Evolutionary conservation across 2,329 filamentous ascomycete species (phyloP), one percentile per base, ranked within the genome.

Genomic region (Zalaria obscura): DNA sequence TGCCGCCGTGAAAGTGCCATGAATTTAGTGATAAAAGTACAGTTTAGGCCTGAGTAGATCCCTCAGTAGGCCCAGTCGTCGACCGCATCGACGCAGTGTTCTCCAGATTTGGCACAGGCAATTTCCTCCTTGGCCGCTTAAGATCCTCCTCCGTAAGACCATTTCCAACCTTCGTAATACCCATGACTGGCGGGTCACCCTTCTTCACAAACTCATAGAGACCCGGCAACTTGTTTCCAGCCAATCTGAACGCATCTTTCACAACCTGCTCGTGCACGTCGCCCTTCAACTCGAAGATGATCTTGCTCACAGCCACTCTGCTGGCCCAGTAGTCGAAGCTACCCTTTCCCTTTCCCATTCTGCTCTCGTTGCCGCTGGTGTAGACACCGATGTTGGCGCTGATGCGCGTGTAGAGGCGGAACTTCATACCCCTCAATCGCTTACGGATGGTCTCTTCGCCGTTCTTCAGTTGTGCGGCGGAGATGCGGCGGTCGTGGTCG

Each of bases 281-380:
- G 36, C 91, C 91, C 63, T 86, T 87, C 51, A 98, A 66, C 65
- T 98, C 91, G 52, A 98, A 93, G 18, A 95, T 69, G 38, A 98
- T 77, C 61, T 91, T 84, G 64, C 83, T 94, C 40, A 96, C 85
- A 5, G 86, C 78, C 51, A 96, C 79, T 62, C 89, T 78, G 25
- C 83, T 77, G 4, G 89, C 87, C 91, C 91, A 98, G 58, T 93
- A 85, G 60, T 98, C 91, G 58, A 98, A 96, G 47, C 80, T 83
- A 52, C 91, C 91, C 62, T 98, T 98, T 65, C 91, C 91, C 66
- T 96, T 98, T 61, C 91, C 91, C 93, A 98, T 98, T 75, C 91
- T 82, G 61, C 86, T 82, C 67, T 98, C 91, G 56, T 96, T 98
- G 44, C 91, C 91, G 61, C 82, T 91, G 44, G 86, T 81, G 63